Evolutionary conservation across 2,329 filamentous ascomycete species (phyloP).

Genomic region (Proliferodiscus dingleyae): DNA sequence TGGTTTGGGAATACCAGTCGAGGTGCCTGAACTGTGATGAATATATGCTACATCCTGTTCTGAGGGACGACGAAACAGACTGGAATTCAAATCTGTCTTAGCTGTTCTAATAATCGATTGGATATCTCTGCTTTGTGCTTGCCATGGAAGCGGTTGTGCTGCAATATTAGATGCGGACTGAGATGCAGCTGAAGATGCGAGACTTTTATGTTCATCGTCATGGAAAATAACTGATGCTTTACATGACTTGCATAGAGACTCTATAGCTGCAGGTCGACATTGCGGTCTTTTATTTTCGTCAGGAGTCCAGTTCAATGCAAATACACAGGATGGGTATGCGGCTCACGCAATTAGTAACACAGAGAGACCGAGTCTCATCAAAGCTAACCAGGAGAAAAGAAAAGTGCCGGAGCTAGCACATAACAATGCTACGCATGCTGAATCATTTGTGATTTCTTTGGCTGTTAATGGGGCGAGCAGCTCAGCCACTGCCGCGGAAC

Average conservation of each 20-base stretch:
- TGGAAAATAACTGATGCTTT: conserved; percentile 44
- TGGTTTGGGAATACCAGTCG: conserved; percentile 57
- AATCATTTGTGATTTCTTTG: neutral
- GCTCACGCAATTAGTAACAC: conserved; percentile 52
- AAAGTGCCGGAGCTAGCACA: conserved; percentile 54
- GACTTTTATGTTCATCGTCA: conserved; percentile 19
- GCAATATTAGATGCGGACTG: conserved; percentile 16
- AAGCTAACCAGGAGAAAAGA: conserved; percentile 53
- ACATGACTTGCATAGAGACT: conserved; percentile 47
- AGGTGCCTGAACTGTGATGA: conserved; percentile 62
- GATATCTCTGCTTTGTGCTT: neutral
- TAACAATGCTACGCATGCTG: conserved; percentile 44
- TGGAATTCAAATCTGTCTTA: neutral
- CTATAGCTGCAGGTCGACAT: conserved; percentile 41
- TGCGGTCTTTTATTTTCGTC: conserved; percentile 37
- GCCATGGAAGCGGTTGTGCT: conserved; percentile 8
- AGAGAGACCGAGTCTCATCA: conserved; percentile 50
- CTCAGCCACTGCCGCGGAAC: neutral
- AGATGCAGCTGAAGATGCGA: conserved; percentile 11
- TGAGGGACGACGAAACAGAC: neutral
- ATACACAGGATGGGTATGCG: neutral
- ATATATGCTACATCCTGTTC: conserved; percentile 47
- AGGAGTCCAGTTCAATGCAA: neutral
- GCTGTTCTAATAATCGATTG: neutral
- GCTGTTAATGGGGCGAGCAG: neutral